Conservation (phyloP, 2,329 filamentous ascomycete genomes). For the Colletotrichum sp. region DNA sequence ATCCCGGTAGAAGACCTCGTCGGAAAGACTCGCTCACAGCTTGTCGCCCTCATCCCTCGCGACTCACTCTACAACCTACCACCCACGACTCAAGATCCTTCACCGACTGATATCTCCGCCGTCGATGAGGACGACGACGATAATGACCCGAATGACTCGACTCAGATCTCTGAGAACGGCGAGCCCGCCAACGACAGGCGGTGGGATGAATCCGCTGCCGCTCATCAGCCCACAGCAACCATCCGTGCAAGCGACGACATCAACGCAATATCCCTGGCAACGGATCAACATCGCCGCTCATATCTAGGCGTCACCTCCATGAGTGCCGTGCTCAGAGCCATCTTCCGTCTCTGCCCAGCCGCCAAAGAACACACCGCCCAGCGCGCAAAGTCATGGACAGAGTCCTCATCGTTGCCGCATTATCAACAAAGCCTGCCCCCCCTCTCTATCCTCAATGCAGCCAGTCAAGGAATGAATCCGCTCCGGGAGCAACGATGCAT, state of each 20-base stretch:
- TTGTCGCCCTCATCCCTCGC: conserved; percentile 21
- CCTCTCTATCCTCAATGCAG: background rate
- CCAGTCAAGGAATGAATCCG: conserved; percentile 45
- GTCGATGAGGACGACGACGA: background rate
- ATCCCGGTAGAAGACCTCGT: conserved; percentile 19
- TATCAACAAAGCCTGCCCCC: conserved; percentile 34
- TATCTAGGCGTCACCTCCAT: conserved; percentile 71
- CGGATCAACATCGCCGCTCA: conserved; percentile 59
- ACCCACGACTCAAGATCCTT: background rate
- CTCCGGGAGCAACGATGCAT: conserved; percentile 46
- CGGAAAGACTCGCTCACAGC: conserved; percentile 25
- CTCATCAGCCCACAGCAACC: conserved; percentile 23
- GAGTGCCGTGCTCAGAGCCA: conserved; percentile 65
- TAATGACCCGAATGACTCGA: conserved; percentile 23
- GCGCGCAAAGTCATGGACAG: conserved; percentile 27
- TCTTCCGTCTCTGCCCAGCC: conserved; percentile 41
- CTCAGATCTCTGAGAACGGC: conserved; percentile 29
- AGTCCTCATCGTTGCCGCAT: conserved; percentile 30
- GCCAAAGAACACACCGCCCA: conserved; percentile 31
- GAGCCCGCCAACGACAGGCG: conserved; percentile 30
- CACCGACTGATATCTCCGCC: background rate
- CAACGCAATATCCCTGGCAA: conserved; percentile 49
- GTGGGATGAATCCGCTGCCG: conserved; percentile 31
- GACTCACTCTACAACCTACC: background rate
- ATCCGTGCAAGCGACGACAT: conserved; percentile 34